Base-by-base conservation (phyloP, 768 basidiomycete species). In the Agrocybe pediades region DNA sequence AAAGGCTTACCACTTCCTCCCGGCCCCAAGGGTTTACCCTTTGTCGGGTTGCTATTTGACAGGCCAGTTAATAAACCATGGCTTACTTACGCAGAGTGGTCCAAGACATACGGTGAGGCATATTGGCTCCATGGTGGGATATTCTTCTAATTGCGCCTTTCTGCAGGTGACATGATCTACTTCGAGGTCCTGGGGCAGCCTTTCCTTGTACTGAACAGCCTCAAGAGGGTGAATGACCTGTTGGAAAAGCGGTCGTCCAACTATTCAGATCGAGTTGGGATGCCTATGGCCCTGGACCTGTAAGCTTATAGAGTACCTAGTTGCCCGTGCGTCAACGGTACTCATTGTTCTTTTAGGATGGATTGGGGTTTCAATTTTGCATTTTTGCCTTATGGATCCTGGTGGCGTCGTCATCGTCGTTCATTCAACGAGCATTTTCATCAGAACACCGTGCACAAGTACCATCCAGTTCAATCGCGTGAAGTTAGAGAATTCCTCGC, bases 351-450 rank as follows among this genome's bases (percentile, higher is more conserved):
- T 21, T 6, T n/a, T 24, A 65, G 62, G 19, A 64, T 64, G 59
- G 47, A 53, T 16, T 58, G 54, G 57, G 68, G 74, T 27, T 81
- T 73, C 69, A 74, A 72, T 43, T 74, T 82, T 27, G 77, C 74
- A 0, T 72, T 82, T 47, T 74, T 79, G 68, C 74, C 74, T 1
- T 82, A 65, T 43, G 57, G 59, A 40, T 29, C 53, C 7, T 54
- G 70, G 51, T 83, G 80, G 76, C 74, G 72, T 46, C 70, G 69
- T 26, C 82, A 81, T 56, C 74, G 82, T 30, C 72, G 72, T 42
- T 68, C 75, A 67, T 80, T 84, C 55, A 75, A 82, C 50, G 70
- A 76, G n/a, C 74, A 78, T 51, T 82, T 83, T 54, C 73, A 74
- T 24, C 71, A 75, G 0, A 70, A 72, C 1, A 66, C 65, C 5